A percentile compares a stretch with the other conserved stretches of the same genome.
These are phyloP conservation scores for Clitocybe nebularis DNA, from an alignment of 1,284 basidiomycete genomes.

Conservation along the genomic window DNA sequence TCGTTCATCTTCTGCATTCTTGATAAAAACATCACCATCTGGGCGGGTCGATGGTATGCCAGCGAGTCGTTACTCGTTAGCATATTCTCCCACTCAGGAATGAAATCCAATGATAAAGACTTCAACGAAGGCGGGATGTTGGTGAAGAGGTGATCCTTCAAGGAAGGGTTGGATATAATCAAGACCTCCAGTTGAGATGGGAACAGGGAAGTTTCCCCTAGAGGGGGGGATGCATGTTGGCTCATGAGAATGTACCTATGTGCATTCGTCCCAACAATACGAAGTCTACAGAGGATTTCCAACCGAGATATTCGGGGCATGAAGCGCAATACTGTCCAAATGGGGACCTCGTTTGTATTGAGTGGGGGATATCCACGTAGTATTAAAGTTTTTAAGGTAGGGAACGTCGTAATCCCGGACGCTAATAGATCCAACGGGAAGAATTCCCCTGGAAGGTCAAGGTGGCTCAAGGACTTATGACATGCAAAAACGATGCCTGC, in stretches of 20 bases:
- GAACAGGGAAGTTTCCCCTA: constrained; percentile 7
- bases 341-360: constrained; percentile 7
- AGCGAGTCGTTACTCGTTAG: constrained; percentile 13
- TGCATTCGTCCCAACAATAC: constrained; percentile 11
- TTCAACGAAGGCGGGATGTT: constrained; percentile 8
- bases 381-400: constrained; percentile 9
- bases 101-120: constrained; percentile 13
- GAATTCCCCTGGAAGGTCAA: constrained; percentile 16
- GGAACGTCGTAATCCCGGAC: constrained; percentile 3
- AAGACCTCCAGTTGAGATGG: constrained; percentile 10
- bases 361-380: constrained; percentile 14
- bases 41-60: constrained; percentile 13
- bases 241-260: constrained; percentile 12
- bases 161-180: constrained; percentile 9
- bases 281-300: constrained; percentile 11
- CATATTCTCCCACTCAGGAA: constrained; percentile 16
- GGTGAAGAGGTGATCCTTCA: constrained; percentile 10
- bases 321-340: constrained; percentile 10
- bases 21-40: constrained; percentile 8
- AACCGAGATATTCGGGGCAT: constrained; percentile 10
- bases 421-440: constrained; percentile 5
- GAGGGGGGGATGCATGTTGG: not conserved
- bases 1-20: constrained; percentile 4
- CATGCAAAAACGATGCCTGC: constrained; percentile 11
- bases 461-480: constrained; percentile 7